Percentiles rank a stretch among this genome's conserved stretches.
These are phyloP conservation scores for Favolaschia claudopus DNA, from an alignment of 768 basidiomycete species.

Conservation along the genomic window DNA sequence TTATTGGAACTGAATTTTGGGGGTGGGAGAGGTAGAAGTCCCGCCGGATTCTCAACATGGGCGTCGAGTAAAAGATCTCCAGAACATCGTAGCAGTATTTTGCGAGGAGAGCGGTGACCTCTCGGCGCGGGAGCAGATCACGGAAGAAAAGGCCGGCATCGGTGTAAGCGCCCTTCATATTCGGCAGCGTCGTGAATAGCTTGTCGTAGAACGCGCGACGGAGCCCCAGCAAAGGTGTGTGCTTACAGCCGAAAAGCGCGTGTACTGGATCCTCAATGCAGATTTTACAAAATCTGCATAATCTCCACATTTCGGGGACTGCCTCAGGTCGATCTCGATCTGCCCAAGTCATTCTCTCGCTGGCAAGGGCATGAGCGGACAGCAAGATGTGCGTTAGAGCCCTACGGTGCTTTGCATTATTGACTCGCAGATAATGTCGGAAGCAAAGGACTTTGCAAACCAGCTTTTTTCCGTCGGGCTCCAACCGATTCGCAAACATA, in stretches of 20 bases:
- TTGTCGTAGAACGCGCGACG: no score
- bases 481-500: neutral
- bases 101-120: no score
- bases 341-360: neutral
- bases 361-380: conserved; percentile 1
- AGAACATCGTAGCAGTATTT: no score
- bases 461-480: neutral
- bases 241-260: conserved; percentile 1
- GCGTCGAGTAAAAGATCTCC: no score
- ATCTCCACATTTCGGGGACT: neutral
- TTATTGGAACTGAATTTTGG: no score
- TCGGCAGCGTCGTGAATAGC: no score
- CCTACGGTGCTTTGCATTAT: neutral
- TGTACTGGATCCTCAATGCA: neutral
- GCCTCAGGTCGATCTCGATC: neutral
- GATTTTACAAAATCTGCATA: conserved; percentile 7
- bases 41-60: no score
- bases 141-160: no score
- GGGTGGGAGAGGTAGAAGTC: no score
- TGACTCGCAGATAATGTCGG: neutral
- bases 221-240: no score
- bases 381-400: neutral
- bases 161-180: no score
- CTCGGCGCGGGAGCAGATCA: no score
- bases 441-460: neutral